Conservation (phyloP, 768 basidiomycete species). For the Kwoniella sp. region DNA sequence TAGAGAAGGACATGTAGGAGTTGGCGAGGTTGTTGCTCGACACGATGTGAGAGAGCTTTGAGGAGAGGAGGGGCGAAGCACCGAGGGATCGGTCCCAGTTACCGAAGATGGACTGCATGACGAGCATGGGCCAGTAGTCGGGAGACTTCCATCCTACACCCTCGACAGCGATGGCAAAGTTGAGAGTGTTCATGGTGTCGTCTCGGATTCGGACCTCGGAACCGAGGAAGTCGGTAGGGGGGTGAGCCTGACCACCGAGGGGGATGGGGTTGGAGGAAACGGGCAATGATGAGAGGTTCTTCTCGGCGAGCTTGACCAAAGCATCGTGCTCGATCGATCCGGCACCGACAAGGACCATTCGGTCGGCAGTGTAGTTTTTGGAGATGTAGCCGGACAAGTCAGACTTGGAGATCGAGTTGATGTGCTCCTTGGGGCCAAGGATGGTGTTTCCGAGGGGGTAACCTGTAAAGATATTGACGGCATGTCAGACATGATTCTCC, state of each 20-base stretch:
- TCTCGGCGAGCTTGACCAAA: conserved; percentile 91
- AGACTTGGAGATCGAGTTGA: conserved; percentile 87
- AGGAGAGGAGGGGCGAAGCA: conserved; percentile 82
- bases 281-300: conserved; percentile 87
- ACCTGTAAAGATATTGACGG: conserved; percentile 59
- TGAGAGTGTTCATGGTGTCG: conserved; percentile 82
- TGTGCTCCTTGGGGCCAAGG: conserved; percentile 93
- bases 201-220: conserved; percentile 95
- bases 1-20: conserved; percentile 99
- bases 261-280: conserved; percentile 84
- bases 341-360: conserved; percentile 97
- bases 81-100: conserved; percentile 99
- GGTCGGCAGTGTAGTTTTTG: conserved; percentile 97
- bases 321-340: conserved; percentile 91
- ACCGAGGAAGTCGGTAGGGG: conserved; percentile 81
- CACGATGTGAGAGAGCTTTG: conserved; percentile 85
- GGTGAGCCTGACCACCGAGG: conserved; percentile 75
- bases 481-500: neutral
- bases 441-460: conserved; percentile 96
- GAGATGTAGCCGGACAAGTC: conserved; percentile 90
- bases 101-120: conserved; percentile 95
- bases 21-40: conserved; percentile 95
- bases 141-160: conserved; percentile 97
- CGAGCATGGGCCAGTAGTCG: conserved; percentile 99
- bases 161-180: conserved; percentile 95